phyloP scores from a whole-genome alignment of 2,329 filamentous ascomycete genomes.

The Drechslerella dactyloides region DNA sequence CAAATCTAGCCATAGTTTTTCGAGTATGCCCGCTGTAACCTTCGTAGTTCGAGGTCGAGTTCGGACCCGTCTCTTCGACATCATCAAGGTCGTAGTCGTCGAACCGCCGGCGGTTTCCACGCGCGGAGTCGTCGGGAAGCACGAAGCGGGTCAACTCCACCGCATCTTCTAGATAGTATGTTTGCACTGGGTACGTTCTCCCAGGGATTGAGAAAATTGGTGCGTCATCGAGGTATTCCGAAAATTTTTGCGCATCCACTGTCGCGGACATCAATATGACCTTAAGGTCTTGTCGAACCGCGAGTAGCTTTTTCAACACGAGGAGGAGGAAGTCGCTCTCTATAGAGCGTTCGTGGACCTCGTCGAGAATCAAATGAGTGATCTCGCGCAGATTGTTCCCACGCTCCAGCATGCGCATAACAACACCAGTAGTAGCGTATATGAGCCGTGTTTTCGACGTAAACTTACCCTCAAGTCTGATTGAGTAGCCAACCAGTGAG shows the following conservation, averaged over 20 bases:
- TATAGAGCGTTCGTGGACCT: slow-evolving; percentile 94
- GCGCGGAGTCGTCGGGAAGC: slow-evolving; percentile 59
- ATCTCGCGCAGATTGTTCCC: slow-evolving; percentile 85
- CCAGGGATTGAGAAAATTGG: slow-evolving; percentile 90
- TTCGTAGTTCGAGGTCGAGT: slow-evolving; percentile 69
- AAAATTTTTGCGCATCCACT: slow-evolving; percentile 89
- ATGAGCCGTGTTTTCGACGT: slow-evolving; percentile 81
- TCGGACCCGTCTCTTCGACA: slow-evolving; percentile 58
- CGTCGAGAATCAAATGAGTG: slow-evolving; percentile 93
- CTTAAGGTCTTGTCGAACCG: slow-evolving; percentile 79
- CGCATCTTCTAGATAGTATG: slow-evolving; percentile 88
- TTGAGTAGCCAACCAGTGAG: slow-evolving; percentile 92
- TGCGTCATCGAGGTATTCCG: slow-evolving; percentile 81
- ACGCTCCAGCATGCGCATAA: slow-evolving; percentile 96
- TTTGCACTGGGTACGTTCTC: slow-evolving; percentile 88
- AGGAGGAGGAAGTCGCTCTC: slow-evolving; percentile 96
- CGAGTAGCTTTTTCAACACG: slow-evolving; percentile 81
- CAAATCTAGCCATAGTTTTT: slow-evolving; percentile 75
- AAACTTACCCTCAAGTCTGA: slow-evolving; percentile 87
- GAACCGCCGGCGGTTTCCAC: slow-evolving; percentile 57
- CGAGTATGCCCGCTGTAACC: slow-evolving; percentile 77
- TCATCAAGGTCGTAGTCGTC: slow-evolving; percentile 62
- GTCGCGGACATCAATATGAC: slow-evolving; percentile 97
- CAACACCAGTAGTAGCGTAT: slow-evolving; percentile 88
- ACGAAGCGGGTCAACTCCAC: slow-evolving; percentile 83